phyloP scores from a whole-genome alignment of 2,329 filamentous ascomycete genomes.

The Hypomyces rosellus region DNA sequence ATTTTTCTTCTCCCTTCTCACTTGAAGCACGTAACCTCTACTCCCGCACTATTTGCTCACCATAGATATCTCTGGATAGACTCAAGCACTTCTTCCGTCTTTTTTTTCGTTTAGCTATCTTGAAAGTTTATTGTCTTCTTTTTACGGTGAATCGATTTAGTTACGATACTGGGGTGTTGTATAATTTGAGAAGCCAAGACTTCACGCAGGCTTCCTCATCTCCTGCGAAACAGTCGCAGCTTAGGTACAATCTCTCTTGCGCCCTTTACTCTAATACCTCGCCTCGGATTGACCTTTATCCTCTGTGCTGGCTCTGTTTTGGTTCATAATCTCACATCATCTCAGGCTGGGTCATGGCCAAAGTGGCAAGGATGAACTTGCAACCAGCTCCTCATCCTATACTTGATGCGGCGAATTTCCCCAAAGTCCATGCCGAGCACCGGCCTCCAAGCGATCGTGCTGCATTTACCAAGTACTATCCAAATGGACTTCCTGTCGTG shows the following conservation, averaged over 20 bases:
- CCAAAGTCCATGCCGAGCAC: conserved; percentile 18
- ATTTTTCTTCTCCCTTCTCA: not conserved
- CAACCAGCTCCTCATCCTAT: conserved; percentile 12
- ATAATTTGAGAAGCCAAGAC: not conserved
- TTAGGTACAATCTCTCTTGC: too few relatives aligned
- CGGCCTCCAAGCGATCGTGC: conserved; percentile 19
- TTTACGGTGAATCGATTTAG: not conserved
- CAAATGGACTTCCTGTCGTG: conserved; percentile 27
- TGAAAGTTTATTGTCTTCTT: not conserved
- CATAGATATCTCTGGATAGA: not conserved
- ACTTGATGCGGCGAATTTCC: conserved; percentile 12
- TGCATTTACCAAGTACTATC: conserved; percentile 27
- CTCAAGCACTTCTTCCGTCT: not conserved
- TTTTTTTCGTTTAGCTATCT: not conserved
- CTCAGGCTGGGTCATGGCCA: conserved; percentile 13
- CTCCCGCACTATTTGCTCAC: not conserved
- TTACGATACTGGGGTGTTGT: not conserved
- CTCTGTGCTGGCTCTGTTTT: not conserved
- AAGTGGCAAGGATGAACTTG: not conserved
- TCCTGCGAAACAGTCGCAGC: too few relatives aligned
- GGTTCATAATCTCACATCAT: not conserved
- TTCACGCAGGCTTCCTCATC: not conserved
- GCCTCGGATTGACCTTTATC: not conserved
- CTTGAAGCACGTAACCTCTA: not conserved
- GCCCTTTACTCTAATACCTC: not conserved